Percentiles rank a stretch among this genome's conserved stretches.
Evolutionary conservation across 148 eudicot genomes (phyloP).

Genomic region (Cornus controversa): DNA sequence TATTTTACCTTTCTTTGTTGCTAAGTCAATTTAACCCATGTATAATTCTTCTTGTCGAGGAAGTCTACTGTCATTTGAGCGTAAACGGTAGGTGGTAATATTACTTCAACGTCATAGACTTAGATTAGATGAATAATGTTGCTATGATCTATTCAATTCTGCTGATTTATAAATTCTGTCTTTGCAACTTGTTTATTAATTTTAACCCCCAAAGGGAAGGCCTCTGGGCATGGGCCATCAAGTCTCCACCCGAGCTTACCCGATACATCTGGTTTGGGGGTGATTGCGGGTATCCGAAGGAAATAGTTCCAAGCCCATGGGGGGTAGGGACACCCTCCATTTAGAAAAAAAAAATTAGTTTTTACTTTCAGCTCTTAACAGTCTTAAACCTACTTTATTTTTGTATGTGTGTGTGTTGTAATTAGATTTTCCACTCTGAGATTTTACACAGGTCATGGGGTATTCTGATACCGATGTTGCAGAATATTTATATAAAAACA

Average conservation of each 20-base stretch:
- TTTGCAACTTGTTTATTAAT: neutral
- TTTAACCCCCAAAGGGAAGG: too few relatives aligned
- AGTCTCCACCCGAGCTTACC: too few relatives aligned
- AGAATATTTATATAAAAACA: conserved; percentile 69
- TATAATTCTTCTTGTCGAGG: neutral
- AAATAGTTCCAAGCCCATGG: too few relatives aligned
- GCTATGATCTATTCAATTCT: neutral
- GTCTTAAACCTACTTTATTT: neutral
- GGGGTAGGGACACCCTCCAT: too few relatives aligned
- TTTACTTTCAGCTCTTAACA: neutral
- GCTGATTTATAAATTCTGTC: neutral
- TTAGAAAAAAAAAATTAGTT: too few relatives aligned
- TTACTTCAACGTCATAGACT: neutral
- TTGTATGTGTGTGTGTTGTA: neutral
- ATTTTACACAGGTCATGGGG: conserved; percentile 76
- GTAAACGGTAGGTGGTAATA: neutral
- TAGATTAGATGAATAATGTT: neutral
- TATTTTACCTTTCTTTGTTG: conserved; percentile 3
- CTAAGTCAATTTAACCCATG: neutral
- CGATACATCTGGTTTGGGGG: too few relatives aligned
- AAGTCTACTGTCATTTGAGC: neutral
- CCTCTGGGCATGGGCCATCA: too few relatives aligned
- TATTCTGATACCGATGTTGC: conserved; percentile 93
- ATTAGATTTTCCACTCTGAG: neutral
- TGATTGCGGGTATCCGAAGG: too few relatives aligned